These are phyloP conservation scores for Leishmania tropica DNA, from an alignment of 208 protist genomes.

Conservation along the genomic window DNA sequence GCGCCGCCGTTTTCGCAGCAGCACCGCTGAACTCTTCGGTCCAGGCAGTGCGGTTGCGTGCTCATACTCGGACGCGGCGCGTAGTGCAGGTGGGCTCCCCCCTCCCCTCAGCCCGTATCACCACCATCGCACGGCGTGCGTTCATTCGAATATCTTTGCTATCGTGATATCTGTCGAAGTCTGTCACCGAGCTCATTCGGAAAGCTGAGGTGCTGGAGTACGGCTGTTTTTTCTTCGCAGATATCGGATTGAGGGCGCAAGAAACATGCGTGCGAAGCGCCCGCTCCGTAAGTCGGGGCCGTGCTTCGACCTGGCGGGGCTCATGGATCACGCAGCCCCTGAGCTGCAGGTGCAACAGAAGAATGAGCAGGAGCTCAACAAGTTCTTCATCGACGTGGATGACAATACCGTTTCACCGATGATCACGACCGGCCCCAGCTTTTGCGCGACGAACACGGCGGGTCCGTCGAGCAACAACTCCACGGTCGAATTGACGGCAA, in stretches of 20 bases:
- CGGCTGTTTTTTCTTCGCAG: background rate
- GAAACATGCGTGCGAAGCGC: constrained; percentile 50
- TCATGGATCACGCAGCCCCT: constrained; percentile 37
- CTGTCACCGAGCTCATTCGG: no score
- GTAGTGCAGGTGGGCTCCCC: background rate
- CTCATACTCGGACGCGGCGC: background rate
- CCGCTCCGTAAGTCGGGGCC: constrained; percentile 31
- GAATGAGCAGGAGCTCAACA: constrained; percentile 62
- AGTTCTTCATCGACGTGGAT: constrained; percentile 81
- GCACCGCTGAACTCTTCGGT: background rate
- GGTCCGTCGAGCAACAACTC: constrained; percentile 24
- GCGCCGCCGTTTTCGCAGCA: background rate
- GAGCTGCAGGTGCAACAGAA: constrained; percentile 77
- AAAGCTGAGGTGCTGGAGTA: background rate
- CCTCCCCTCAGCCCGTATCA: background rate
- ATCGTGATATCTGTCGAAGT: background rate
- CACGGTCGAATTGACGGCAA: constrained; percentile 1
- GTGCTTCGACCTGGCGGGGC: constrained; percentile 58
- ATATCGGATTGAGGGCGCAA: background rate
- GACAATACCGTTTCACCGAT: constrained; percentile 78
- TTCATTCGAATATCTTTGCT: background rate
- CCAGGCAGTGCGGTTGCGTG: background rate
- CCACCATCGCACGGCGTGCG: background rate
- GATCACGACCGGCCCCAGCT: constrained; percentile 50
- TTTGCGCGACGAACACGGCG: constrained; percentile 11